Conservation (phyloP, 352 stramenopile genomes). For the Peronospora tabacina region DNA sequence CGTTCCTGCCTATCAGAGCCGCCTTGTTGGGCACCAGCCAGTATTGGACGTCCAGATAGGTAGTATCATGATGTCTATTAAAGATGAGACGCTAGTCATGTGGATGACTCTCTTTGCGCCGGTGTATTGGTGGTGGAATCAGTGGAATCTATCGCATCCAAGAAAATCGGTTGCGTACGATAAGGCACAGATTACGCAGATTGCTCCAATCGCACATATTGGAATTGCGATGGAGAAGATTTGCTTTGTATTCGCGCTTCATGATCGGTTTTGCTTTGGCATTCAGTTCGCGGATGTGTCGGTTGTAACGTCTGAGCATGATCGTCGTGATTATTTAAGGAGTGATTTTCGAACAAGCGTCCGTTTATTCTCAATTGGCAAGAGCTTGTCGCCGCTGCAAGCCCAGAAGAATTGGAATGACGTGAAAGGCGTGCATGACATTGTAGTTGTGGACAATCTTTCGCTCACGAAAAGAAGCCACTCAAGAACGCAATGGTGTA, state of each 20-base stretch:
- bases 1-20: conserved; percentile 74
- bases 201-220: conserved; percentile 64
- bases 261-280: conserved; percentile 57
- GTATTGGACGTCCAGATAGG: conserved; percentile 42
- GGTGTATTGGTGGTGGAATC: conserved; percentile 80
- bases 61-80: conserved; percentile 51
- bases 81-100: conserved; percentile 65
- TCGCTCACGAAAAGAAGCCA: conserved; percentile 41
- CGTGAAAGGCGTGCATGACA: conserved; percentile 32
- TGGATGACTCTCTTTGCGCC: conserved; percentile 76
- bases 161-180: conserved; percentile 46
- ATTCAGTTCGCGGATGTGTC: conserved; percentile 31
- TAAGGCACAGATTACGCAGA: conserved; percentile 33
- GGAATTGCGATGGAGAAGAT: conserved; percentile 40
- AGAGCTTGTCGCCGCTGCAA: conserved; percentile 31
- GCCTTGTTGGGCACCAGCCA: conserved; percentile 65
- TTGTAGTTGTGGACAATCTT: conserved; percentile 28
- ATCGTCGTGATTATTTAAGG: conserved; percentile 22
- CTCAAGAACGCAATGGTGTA: conserved; percentile 42
- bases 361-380: conserved; percentile 33
- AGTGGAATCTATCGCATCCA: conserved; percentile 68
- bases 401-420: conserved; percentile 16
- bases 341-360: conserved; percentile 31
- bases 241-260: conserved; percentile 46
- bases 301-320: conserved; percentile 31